Percentiles rank a stretch among this genome's conserved stretches.
Evolutionary conservation across 352 stramenopile species (phyloP).

Genomic region (Phytophthora syringae): DNA sequence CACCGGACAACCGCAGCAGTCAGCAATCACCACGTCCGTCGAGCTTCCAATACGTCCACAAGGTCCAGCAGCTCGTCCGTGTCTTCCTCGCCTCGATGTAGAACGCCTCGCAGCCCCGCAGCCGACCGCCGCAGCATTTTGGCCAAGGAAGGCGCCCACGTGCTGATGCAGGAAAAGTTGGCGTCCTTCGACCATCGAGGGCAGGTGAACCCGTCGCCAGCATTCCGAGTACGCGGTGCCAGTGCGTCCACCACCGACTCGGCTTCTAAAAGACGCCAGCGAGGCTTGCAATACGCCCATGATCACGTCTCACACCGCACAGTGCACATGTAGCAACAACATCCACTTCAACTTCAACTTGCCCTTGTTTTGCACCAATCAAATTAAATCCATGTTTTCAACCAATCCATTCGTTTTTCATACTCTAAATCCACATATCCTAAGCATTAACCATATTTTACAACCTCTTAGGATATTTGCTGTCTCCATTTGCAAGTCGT

Average conservation of each 20-base stretch:
- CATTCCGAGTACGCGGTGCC: conserved; percentile 51
- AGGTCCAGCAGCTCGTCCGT: conserved; percentile 16
- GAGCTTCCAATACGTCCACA: conserved; percentile 10
- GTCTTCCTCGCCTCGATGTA: conserved; percentile 16
- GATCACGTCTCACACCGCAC: conserved; percentile 35
- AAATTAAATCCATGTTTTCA: neutral
- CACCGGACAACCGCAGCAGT: neutral
- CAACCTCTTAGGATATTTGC: neutral
- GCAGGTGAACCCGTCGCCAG: conserved; percentile 28
- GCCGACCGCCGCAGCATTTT: conserved; percentile 52
- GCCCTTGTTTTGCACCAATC: conserved; percentile 21
- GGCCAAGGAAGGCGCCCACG: conserved; percentile 50
- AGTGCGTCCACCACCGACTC: conserved; percentile 37
- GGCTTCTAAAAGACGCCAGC: conserved; percentile 45
- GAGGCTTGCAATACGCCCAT: conserved; percentile 40
- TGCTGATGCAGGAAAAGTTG: conserved; percentile 64
- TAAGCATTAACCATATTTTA: neutral
- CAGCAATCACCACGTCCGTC: conserved; percentile 6
- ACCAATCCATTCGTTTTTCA: conserved; percentile 8
- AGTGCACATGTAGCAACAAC: conserved; percentile 21
- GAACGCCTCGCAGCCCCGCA: conserved; percentile 16
- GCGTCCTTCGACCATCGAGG: conserved; percentile 47
- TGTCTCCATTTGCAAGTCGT: no score
- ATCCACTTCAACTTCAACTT: conserved; percentile 23
- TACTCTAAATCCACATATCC: conserved; percentile 6